phyloP scores from a whole-genome alignment of 2,329 filamentous ascomycete species.

The Parascedosporium putredinis region DNA sequence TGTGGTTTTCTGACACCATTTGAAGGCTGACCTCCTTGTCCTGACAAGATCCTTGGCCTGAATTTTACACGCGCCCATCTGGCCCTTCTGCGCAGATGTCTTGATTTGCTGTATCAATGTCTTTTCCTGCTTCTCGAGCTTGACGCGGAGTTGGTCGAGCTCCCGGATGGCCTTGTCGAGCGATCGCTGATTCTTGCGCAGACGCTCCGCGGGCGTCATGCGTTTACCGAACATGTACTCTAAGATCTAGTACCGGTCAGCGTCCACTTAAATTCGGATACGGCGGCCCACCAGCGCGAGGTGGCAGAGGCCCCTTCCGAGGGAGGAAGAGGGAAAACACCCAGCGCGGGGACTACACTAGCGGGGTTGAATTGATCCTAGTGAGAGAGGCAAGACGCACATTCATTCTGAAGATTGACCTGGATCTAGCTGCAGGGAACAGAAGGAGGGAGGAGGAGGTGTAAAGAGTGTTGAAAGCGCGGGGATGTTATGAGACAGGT shows the following conservation, averaged over 20 bases:
- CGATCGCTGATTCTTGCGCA: constrained; percentile 89
- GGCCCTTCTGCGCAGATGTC: constrained; percentile 94
- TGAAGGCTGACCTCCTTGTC: constrained; percentile 56
- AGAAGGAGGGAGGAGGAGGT: neutral
- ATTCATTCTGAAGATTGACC: constrained; percentile 43
- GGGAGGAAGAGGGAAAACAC: neutral
- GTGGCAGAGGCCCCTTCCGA: too few species aligned
- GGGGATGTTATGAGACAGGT: neutral
- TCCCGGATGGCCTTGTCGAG: constrained; percentile 96
- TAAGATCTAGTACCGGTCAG: constrained; percentile 55
- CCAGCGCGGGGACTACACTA: constrained; percentile 10
- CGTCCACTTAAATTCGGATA: too few species aligned
- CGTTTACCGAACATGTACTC: constrained; percentile 99
- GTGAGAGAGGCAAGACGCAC: constrained; percentile 27
- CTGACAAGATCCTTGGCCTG: constrained; percentile 95
- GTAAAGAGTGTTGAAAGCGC: neutral
- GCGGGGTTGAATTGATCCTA: too few species aligned
- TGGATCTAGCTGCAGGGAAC: too few species aligned
- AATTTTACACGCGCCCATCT: constrained; percentile 97
- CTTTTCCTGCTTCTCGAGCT: constrained; percentile 98
- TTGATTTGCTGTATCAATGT: constrained; percentile 93
- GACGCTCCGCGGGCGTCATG: constrained; percentile 88
- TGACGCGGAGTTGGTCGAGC: constrained; percentile 86
- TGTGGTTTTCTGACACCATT: neutral
- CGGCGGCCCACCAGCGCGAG: too few species aligned